phyloP scores from a whole-genome alignment of 305 asterid species.

The Rubia balearica region DNA sequence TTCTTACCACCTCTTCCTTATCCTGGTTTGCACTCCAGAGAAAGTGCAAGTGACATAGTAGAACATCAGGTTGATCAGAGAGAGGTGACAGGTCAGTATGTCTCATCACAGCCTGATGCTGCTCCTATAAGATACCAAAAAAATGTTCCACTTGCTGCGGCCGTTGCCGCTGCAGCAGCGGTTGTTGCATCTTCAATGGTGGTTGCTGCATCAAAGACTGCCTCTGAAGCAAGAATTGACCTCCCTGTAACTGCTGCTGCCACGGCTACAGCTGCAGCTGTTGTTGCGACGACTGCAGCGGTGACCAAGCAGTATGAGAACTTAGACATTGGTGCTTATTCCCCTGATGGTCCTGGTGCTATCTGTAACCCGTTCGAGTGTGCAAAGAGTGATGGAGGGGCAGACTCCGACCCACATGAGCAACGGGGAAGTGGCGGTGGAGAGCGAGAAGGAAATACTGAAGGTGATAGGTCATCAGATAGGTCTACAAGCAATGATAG shows the following conservation, averaged over 20 bases:
- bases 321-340: conserved; percentile 43
- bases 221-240: conserved; percentile 44
- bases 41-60: conserved; percentile 29
- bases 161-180: conserved; percentile 83
- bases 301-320: conserved; percentile 66
- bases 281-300: conserved; percentile 81
- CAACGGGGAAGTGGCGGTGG: conserved; percentile 41
- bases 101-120: conserved; percentile 39
- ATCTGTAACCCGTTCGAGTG: conserved; percentile 27
- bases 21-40: conserved; percentile 39
- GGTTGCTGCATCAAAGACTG: conserved; percentile 63
- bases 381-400: conserved; percentile 49
- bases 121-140: conserved; percentile 35
- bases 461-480: conserved; percentile 82
- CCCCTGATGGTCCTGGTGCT: conserved; percentile 38
- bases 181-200: conserved; percentile 96
- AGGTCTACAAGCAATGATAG: conserved; percentile 69
- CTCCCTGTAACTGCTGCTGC: conserved; percentile 95
- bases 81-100: conserved; percentile 31
- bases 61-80: conserved; percentile 30
- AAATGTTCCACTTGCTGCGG: conserved; percentile 75
- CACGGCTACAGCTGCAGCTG: conserved; percentile 92
- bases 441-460: conserved; percentile 45
- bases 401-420: conserved; percentile 35
- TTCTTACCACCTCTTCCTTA: conserved; percentile 78